Conservation (phyloP, 1,284 basidiomycete species). For the Hymenochaete sp. region DNA sequence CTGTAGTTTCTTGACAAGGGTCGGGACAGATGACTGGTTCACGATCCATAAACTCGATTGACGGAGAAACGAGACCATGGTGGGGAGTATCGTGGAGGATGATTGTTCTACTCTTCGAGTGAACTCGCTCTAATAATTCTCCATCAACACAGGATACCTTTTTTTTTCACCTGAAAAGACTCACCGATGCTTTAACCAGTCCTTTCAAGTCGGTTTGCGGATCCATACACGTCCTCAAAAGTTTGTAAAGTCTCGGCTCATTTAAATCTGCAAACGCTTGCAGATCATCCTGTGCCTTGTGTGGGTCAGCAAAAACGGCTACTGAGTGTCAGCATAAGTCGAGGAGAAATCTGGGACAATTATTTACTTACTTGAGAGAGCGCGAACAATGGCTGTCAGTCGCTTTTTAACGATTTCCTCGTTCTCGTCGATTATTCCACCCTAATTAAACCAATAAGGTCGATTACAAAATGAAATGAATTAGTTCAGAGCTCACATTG, state of each 20-base stretch:
- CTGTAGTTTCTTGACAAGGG: slow-evolving; percentile 62
- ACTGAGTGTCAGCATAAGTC: slow-evolving; percentile 3
- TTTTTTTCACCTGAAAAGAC: slow-evolving; percentile 21
- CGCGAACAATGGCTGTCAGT: slow-evolving; percentile 47
- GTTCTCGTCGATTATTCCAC: slow-evolving; percentile 77
- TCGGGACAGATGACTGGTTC: slow-evolving; percentile 81
- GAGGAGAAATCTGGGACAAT: slow-evolving; percentile 11
- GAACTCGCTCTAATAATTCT: slow-evolving; percentile 57
- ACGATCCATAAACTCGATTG: slow-evolving; percentile 66
- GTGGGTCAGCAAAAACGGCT: slow-evolving; percentile 60
- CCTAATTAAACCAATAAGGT: slow-evolving; percentile 37
- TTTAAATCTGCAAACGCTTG: slow-evolving; percentile 80
- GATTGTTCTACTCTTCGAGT: slow-evolving; percentile 66
- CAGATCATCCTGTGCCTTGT: slow-evolving; percentile 74
- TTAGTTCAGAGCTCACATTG: slow-evolving; percentile 46
- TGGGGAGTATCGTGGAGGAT: slow-evolving; percentile 51
- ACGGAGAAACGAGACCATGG: slow-evolving; percentile 69
- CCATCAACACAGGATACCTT: neutral
- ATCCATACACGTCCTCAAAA: slow-evolving; percentile 77
- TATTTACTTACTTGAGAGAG: slow-evolving; percentile 53
- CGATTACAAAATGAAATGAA: slow-evolving; percentile 2
- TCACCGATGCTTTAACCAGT: slow-evolving; percentile 70
- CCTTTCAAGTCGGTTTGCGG: slow-evolving; percentile 75
- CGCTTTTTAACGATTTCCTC: slow-evolving; percentile 53
- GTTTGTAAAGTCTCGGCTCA: slow-evolving; percentile 78